Percentiles rank a stretch among this genome's conserved stretches.
These are phyloP conservation scores for Friedmanniomyces endolithicus DNA, from an alignment of 495 filamentous ascomycete species.

Conservation along the genomic window DNA sequence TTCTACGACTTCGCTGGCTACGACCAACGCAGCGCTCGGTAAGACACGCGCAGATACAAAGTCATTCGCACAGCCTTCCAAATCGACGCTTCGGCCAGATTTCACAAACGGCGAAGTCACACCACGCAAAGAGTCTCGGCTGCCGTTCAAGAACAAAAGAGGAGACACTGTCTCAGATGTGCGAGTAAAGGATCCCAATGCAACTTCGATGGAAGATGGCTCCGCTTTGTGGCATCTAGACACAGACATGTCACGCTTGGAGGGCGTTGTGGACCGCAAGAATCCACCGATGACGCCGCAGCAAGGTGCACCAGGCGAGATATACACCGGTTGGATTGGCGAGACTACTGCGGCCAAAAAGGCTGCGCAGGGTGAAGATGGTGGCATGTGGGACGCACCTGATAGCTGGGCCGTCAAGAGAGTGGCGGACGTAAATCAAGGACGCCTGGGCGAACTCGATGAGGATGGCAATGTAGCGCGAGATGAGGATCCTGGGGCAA, in stretches of 20 bases:
- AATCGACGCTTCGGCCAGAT: constrained; percentile 1
- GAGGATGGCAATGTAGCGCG: constrained; percentile 43
- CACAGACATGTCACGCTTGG: constrained; percentile 71
- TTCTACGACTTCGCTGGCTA: constrained; percentile 12
- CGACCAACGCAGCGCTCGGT: not conserved
- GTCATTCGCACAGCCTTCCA: constrained; percentile 12
- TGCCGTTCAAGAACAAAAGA: constrained; percentile 19
- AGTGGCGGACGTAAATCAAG: constrained; percentile 50
- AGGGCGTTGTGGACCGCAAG: constrained; percentile 57
- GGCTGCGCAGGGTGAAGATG: constrained; percentile 23
- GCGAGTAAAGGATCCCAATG: constrained; percentile 27
- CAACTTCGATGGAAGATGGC: constrained; percentile 2
- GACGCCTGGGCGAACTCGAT: constrained; percentile 47
- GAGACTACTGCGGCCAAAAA: constrained; percentile 31
- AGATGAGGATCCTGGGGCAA: constrained; percentile 50
- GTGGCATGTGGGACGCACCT: constrained; percentile 65
- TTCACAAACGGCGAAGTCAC: not conserved
- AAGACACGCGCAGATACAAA: constrained; percentile 18
- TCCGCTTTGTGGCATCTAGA: constrained; percentile 55
- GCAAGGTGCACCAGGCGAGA: constrained; percentile 43
- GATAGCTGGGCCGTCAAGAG: constrained; percentile 86
- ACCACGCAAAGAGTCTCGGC: constrained; percentile 12
- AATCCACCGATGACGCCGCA: constrained; percentile 52
- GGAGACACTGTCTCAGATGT: constrained; percentile 11
- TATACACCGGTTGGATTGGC: constrained; percentile 39